Base-by-base conservation (phyloP, 306 rosid genomes). In the Cucurbita ficifolia region DNA sequence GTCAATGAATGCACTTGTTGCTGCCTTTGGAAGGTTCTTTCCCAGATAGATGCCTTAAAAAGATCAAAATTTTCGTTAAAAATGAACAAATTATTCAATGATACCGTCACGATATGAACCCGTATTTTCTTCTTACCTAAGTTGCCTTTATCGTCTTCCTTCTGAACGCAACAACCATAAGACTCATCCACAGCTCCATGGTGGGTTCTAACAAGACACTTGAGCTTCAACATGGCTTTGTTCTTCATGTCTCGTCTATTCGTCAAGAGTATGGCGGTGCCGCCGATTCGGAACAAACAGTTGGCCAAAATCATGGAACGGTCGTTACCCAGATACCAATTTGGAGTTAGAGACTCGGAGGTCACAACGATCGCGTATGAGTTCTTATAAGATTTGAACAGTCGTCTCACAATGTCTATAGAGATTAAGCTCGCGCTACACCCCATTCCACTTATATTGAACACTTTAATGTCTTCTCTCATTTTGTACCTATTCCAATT, bases 1-100 rank as follows among this genome's bases (percentile, higher is more conserved):
- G 5, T 90, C 96, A 2, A 81, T 84, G 45, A 92, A 92, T 2
- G 91, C 96, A 13, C 92, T 74, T 14, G 98, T 88, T 0, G 98
- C 98, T 5, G 92, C 89, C 35, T 86, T 90, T 0, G 98, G 96
- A 1, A 92, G 89, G 61, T 43, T 55, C 59, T 92, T 92, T 0
- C 60, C 88, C 0, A 92, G 87, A 63, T 80, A 82, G 42, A 59
- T 22, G 2, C 65, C 65, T 59, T 49, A 2, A 48, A 5, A 12
- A 3, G 13, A 46, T 10, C 0, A 46, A 46, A 29, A 29, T 0
- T 29, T 29, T 29, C 33, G 33, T 29, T 0, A 29, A 29, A 29
- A 29, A 2, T 29, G 2, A 29, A 29, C 33, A 29, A 29, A 29
- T 29, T 29, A 24, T 24, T 24, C 29, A 24, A 24, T 24, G 29